Evolutionary conservation across 805 yeast species (phyloP).

Genomic region (Starmerella gropengiesseri): DNA sequence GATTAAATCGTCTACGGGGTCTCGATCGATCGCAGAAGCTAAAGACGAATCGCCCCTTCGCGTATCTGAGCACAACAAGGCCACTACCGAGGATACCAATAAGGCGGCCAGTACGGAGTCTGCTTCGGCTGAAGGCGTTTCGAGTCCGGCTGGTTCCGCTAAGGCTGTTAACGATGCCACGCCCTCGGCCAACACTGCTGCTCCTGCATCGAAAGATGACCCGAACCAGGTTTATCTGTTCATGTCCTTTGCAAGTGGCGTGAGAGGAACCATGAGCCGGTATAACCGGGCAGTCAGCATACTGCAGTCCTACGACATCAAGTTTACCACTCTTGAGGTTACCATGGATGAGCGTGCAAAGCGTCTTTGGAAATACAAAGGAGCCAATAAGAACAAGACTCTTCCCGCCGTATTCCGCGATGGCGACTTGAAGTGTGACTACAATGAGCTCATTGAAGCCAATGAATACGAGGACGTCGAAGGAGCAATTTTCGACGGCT

Average conservation of each 20-base stretch:
- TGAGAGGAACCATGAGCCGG: conserved; percentile 52
- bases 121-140: too few species aligned
- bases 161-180: too few species aligned
- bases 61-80: too few species aligned
- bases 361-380: conserved; percentile 64
- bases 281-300: conserved; percentile 65
- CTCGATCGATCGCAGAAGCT: too few species aligned
- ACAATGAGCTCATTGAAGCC: conserved; percentile 73
- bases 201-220: conserved; percentile 6
- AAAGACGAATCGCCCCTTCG: too few species aligned
- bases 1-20: too few species aligned
- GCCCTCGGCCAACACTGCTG: too few species aligned
- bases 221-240: conserved; percentile 44
- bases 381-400: conserved; percentile 44
- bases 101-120: too few species aligned
- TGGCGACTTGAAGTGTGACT: conserved; percentile 71
- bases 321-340: conserved; percentile 58
- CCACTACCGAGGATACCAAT: too few species aligned
- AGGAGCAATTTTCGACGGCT: conserved; percentile 24
- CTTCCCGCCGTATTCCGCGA: conserved; percentile 78
- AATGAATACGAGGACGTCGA: conserved; percentile 42
- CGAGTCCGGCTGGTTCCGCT: too few species aligned
- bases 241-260: conserved; percentile 83
- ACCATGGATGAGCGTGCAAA: conserved; percentile 79
- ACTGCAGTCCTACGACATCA: conserved; percentile 57